Percentiles rank a stretch among this genome's conserved stretches.
Conservation (phyloP, 306 rosid species). For the Astragalus glycyphyllos region DNA sequence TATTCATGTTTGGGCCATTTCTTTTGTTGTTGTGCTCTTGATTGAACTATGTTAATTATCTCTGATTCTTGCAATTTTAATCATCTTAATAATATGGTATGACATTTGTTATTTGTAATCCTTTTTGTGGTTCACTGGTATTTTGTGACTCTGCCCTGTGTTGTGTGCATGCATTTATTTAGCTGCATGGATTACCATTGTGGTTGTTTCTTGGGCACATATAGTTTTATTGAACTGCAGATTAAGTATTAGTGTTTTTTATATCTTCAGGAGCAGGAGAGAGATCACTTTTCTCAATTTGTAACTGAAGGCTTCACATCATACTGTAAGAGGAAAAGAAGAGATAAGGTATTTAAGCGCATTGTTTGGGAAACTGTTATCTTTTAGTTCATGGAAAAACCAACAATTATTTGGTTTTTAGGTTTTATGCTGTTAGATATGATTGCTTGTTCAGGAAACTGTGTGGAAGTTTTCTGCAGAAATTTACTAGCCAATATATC, state of each 20-base stretch:
- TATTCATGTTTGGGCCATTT: neutral
- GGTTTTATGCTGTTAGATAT: constrained; percentile 6
- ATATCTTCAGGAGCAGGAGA: constrained; percentile 74
- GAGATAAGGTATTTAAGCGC: constrained; percentile 76
- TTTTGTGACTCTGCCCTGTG: constrained; percentile 17
- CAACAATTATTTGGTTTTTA: constrained; percentile 2
- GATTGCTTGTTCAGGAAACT: neutral
- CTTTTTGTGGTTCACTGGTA: constrained; percentile 7
- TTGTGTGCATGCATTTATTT: constrained; percentile 2
- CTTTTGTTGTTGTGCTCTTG: no score
- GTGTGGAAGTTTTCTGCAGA: constrained; percentile 2
- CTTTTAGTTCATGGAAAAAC: constrained; percentile 22
- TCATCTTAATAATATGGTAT: no score
- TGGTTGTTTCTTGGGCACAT: constrained; percentile 24
- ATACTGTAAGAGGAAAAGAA: constrained; percentile 95
- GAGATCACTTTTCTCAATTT: constrained; percentile 89
- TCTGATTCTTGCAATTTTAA: no score
- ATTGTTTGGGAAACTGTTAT: constrained; percentile 12
- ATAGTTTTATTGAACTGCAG: constrained; percentile 11
- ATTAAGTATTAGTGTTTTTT: constrained; percentile 23
- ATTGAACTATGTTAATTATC: no score
- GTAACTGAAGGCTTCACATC: constrained; percentile 89
- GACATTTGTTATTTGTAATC: constrained; percentile 5
- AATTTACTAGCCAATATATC: neutral
- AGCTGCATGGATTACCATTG: constrained; percentile 5